Evolutionary conservation across 2,329 filamentous ascomycete genomes (phyloP), one percentile per base, ranked within the genome.

Genomic region (Scedosporium minutisporum): DNA sequence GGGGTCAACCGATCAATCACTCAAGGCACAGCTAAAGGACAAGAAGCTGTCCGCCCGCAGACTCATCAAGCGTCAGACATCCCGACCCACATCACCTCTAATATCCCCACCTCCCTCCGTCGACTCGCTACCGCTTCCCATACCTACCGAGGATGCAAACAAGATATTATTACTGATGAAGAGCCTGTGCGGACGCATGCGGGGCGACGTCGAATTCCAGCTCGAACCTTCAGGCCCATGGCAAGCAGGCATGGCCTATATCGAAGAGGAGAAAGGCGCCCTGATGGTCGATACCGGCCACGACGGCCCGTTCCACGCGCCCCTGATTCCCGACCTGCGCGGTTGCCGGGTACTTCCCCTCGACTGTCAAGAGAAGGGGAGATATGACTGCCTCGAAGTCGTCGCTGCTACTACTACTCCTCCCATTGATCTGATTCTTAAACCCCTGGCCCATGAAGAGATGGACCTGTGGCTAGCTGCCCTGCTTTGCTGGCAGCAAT

Each of bases 381-480:
- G 41, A 18, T 72, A 72, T 51, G 77, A 74, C 63, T 85, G 81
- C 65, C 74, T 88, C 3, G 82, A 87, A 67, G 71, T 88, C 10
- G 73, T 77, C 10, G 33, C 10, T 14, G 9, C 33, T 55, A 80
- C 78, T 58, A 64, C 58, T 16, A 61, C 59, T 61, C 77, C 81
- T 61, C 81, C 81, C 6, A 72, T 85, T 25, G 82, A 89, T 66
- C 76, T 91, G 53, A 77, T 88, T 62, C 75, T 95, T 63, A 82
- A 87, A 42, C 88, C 90, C 14, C 72, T 83, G 7, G 80, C 81
- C 2, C 74, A 82, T 38, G 82, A 86, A 21, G 89, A 93, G 69
- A 84, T 88, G 66, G 89, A 93, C 67, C 79, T 87, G 23, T 95
- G 90, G 90, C 83, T 93, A 63, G 90, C 90, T 14, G 90, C 90